Evolutionary conservation across 139 green algal species (phyloP).

Genomic region (Pseudopediastrum boryanum): DNA sequence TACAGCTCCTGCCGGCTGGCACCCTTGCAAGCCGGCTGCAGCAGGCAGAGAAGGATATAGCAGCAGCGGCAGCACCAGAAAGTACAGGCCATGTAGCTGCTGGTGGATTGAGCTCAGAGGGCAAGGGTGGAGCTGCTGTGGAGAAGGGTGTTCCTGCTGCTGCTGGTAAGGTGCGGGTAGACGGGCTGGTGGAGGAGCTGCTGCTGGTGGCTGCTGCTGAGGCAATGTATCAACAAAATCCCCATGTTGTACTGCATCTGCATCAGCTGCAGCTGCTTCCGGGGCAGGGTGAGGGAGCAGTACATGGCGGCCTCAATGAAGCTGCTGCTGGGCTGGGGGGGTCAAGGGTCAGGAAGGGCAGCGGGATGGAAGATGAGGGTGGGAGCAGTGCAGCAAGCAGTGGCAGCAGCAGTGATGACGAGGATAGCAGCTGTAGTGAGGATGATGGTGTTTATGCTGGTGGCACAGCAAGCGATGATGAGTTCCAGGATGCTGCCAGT

Average conservation of each 20-base stretch:
- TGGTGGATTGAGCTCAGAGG: too few species aligned
- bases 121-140: too few species aligned
- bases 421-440: conserved; percentile 1
- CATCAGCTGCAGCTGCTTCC: conserved; percentile 49
- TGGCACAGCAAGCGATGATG: not conserved
- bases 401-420: not conserved
- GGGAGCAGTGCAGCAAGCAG: too few species aligned
- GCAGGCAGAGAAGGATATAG: too few species aligned
- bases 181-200: not conserved
- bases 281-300: not conserved
- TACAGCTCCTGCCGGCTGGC: too few species aligned
- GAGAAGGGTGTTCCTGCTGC: not conserved
- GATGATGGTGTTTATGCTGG: too few species aligned
- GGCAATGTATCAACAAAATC: not conserved
- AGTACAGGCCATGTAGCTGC: too few species aligned
- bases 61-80: too few species aligned
- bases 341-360: not conserved
- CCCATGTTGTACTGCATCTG: conserved; percentile 27
- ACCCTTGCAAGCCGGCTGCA: too few species aligned
- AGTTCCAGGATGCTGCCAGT: not conserved
- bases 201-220: conserved; percentile 9
- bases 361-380: too few species aligned
- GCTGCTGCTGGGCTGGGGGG: not conserved
- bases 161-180: not conserved
- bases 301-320: not conserved